Conservation (phyloP, 2,329 filamentous ascomycete species). For the Aureobasidium lini region DNA sequence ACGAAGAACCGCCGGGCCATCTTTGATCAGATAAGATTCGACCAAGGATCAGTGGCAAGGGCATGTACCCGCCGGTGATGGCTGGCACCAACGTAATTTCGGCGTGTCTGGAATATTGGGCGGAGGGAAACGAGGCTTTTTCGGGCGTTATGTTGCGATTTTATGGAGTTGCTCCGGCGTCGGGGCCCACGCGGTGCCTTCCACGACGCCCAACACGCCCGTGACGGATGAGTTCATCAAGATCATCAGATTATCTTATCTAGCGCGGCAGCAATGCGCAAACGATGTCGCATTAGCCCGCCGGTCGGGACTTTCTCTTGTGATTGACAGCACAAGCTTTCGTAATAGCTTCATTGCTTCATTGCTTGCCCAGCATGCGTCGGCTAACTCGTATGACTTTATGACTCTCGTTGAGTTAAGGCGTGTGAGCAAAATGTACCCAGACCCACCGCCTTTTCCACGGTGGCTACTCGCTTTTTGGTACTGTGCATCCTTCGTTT, state of each 20-base stretch:
- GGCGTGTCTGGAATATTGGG: neutral
- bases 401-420: neutral
- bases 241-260: conserved; percentile 12
- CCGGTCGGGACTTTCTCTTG: neutral
- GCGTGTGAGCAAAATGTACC: neutral
- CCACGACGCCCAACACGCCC: neutral
- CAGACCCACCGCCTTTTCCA: neutral
- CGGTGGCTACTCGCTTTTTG: neutral
- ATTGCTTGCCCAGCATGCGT: neutral
- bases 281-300: conserved; percentile 6
- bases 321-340: conserved; percentile 1
- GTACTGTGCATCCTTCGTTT: conserved; percentile 3
- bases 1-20: neutral
- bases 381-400: conserved; percentile 11
- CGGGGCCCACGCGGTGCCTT: conserved; percentile 1
- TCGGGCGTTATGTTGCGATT: neutral
- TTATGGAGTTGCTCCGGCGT: neutral
- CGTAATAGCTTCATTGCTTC: neutral
- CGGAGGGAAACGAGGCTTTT: neutral
- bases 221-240: neutral
- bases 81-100: neutral
- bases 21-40: conserved; percentile 11
- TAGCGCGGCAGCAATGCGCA: neutral
- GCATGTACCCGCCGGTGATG: neutral
- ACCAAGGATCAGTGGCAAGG: neutral